phyloP scores from a whole-genome alignment of 306 rosid species.

The Ormosia semicastrata region DNA sequence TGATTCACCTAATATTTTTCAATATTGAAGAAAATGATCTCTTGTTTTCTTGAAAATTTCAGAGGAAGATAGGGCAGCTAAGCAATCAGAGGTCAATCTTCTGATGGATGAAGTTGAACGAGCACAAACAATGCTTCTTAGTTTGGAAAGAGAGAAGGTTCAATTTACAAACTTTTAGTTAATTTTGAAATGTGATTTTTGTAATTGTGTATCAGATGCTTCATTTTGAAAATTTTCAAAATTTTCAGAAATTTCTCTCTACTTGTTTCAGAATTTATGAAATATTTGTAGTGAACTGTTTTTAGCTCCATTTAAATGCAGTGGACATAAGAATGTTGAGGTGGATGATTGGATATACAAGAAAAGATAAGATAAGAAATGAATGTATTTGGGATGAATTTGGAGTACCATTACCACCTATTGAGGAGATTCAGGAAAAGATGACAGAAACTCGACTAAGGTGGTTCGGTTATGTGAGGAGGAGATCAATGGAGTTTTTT shows the following conservation, averaged over 20 bases:
- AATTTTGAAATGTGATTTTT: conserved; percentile 24
- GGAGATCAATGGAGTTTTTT: neutral
- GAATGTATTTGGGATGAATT: neutral
- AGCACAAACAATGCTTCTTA: conserved; percentile 49
- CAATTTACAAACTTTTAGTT: conserved; percentile 4
- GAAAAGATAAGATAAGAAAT: neutral
- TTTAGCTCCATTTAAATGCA: neutral
- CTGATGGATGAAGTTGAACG: conserved; percentile 64
- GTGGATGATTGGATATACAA: neutral
- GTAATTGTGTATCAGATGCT: neutral
- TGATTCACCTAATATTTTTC: neutral
- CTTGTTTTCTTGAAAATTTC: conserved; percentile 25
- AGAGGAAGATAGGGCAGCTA: conserved; percentile 88
- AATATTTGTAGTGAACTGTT: neutral
- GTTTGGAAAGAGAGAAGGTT: conserved; percentile 61
- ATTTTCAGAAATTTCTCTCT: neutral
- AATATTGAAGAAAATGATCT: neutral
- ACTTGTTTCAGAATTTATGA: neutral
- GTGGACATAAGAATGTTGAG: neutral
- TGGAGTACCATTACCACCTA: neutral
- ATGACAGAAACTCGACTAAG: neutral
- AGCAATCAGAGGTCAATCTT: conserved; percentile 88
- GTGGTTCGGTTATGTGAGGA: neutral
- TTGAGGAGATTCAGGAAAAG: neutral
- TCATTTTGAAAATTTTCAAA: neutral